Evolutionary conservation across 108 stramenopile species (phyloP), one percentile per base, ranked within the genome.

Genomic region (Skeletonema marinoi): DNA sequence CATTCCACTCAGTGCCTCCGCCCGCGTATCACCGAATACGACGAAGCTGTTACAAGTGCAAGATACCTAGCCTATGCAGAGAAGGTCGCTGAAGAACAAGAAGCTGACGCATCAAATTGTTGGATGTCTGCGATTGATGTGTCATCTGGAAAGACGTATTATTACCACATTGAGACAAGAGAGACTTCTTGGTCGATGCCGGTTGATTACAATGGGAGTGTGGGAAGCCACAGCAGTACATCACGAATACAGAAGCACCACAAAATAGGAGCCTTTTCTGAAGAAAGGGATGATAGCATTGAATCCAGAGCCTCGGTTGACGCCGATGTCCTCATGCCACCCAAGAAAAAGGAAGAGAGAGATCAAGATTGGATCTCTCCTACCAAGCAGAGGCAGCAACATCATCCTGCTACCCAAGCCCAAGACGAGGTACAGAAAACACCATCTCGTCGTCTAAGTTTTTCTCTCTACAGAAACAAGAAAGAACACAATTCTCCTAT

Each of bases 141-240:
- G 14, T 81, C 65, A 11, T 71, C 83, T 39, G 87, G 85, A 12
- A 61, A 74, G 3, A 81, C 78, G 4, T 89, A 89, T 60, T 89
- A 82, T 70, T 89, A 89, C 68, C 80, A 89, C 56, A 76, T 76
- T 10, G 76, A 72, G 36, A 86, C 89, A 11, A 62, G 85, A 29
- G 79, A 83, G 39, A 85, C 87, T 12, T 87, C 85, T 16, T 89
- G 89, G 89, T 58, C 36, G 33, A 86, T 83, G 65, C 89, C 89
- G 1, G 46, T 74, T 29, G 85, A 64, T 21, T 48, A 78, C 14
- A 51, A 19, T 12, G 14, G 14, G 0, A 16, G 14, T 0, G 44
- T 12, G 11, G 11, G 44, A 46, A 46, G 11, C 11, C 9, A 46
- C 44, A 46, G 4, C 9, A 46, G 44, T 10, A 46, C 9, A 1